A percentile compares a stretch with the other conserved stretches of the same genome.
These are phyloP conservation scores for Aspergillus proliferans DNA, from an alignment of 2,329 filamentous ascomycete species.

Conservation along the genomic window DNA sequence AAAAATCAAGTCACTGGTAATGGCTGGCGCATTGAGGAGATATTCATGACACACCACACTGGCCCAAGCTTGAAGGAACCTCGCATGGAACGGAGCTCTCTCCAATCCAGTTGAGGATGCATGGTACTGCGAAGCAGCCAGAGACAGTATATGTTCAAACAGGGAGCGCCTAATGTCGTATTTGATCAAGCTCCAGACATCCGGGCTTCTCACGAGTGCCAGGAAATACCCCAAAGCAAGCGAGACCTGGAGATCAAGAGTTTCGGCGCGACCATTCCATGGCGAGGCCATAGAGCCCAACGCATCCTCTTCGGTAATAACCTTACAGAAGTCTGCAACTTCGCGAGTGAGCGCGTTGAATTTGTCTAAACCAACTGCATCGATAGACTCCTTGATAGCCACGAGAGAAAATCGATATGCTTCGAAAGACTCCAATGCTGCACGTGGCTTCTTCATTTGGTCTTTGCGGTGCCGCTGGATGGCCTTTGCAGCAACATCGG, in stretches of 20 bases:
- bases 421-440: slow-evolving; percentile 32
- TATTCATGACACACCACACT: slow-evolving; percentile 35
- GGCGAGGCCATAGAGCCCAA: slow-evolving; percentile 18
- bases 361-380: slow-evolving; percentile 15
- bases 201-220: slow-evolving; percentile 25
- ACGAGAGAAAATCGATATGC: slow-evolving; percentile 30
- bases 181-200: slow-evolving; percentile 23
- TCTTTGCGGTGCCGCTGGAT: slow-evolving; percentile 26
- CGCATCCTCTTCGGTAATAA: slow-evolving; percentile 18
- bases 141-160: slow-evolving; percentile 26
- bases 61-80: slow-evolving; percentile 33
- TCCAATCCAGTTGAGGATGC: slow-evolving; percentile 20
- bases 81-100: slow-evolving; percentile 17
- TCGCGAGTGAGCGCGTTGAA: slow-evolving; percentile 21
- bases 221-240: slow-evolving; percentile 31
- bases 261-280: slow-evolving; percentile 35
- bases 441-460: slow-evolving; percentile 15
- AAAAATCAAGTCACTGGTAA: slow-evolving; percentile 28
- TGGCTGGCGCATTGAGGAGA: slow-evolving; percentile 26
- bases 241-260: slow-evolving; percentile 22
- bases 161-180: slow-evolving; percentile 25
- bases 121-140: slow-evolving; percentile 25
- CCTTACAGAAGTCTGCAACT: slow-evolving; percentile 18
- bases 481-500: slow-evolving; percentile 22
- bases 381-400: slow-evolving; percentile 16